Percentiles rank a stretch among this genome's conserved stretches.
These are phyloP conservation scores for Colletotrichum sublineola DNA, from an alignment of 2,329 filamentous ascomycete species.

Conservation along the genomic window DNA sequence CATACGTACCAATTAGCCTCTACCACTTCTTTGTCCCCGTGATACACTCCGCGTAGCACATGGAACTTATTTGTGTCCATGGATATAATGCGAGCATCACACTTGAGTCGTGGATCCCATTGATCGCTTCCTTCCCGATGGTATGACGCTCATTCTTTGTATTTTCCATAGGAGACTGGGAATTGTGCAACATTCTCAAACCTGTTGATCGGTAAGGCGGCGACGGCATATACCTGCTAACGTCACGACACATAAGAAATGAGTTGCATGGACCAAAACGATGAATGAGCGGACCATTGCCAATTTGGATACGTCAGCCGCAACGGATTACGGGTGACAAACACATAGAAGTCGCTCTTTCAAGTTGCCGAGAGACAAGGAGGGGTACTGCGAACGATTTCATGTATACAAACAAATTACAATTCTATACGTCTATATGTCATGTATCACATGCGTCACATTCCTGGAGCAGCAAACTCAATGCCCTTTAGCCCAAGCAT, in stretches of 20 bases:
- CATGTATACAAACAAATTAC: conserved; percentile 7
- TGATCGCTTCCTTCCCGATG: no score
- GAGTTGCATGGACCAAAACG: not conserved
- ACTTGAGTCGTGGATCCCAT: no score
- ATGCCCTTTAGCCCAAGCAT: conserved; percentile 50
- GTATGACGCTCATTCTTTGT: no score
- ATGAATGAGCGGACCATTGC: not conserved
- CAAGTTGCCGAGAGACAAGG: not conserved
- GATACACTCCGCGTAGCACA: not conserved
- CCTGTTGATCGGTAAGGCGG: not conserved
- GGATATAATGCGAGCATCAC: no score
- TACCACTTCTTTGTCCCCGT: not conserved
- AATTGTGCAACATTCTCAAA: not conserved
- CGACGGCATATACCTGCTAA: not conserved
- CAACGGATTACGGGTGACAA: not conserved
- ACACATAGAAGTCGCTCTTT: not conserved
- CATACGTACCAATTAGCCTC: not conserved
- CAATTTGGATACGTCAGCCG: no score
- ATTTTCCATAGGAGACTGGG: not conserved
- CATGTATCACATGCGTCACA: conserved; percentile 32
- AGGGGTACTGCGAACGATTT: no score
- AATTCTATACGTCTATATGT: conserved; percentile 36
- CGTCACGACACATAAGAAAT: not conserved
- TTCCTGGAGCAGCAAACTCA: conserved; percentile 39
- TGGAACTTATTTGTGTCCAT: no score